These are phyloP conservation scores for Mortierella sp. DNA, from an alignment of 371 early-diverging fungal genomes.

Conservation along the genomic window DNA sequence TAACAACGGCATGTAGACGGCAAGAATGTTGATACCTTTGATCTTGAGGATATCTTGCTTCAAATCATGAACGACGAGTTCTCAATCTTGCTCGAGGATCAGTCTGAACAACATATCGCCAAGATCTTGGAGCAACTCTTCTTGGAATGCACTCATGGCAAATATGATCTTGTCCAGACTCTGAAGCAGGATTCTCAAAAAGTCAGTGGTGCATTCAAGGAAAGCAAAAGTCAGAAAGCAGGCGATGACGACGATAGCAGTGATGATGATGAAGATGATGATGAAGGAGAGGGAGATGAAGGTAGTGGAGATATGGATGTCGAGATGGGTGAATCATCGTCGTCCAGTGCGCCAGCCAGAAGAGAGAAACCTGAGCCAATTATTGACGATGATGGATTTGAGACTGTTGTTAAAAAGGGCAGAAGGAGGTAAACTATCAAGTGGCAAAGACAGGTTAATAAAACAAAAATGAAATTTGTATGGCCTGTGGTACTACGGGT, in stretches of 20 bases:
- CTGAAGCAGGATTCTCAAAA: constrained; percentile 62
- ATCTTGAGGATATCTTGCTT: constrained; percentile 71
- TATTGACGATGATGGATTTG: constrained; percentile 68
- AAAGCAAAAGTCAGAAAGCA: constrained; percentile 50
- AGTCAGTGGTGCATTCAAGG: constrained; percentile 47
- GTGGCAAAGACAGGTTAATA: background rate
- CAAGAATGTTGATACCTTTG: constrained; percentile 69
- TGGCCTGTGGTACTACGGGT: too few species aligned
- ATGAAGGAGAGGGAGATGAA: constrained; percentile 56
- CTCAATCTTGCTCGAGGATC: constrained; percentile 72
- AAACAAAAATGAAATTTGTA: background rate
- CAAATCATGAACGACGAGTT: constrained; percentile 81
- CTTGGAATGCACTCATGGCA: constrained; percentile 67
- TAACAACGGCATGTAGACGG: constrained; percentile 60
- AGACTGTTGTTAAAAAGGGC: constrained; percentile 56
- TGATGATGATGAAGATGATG: constrained; percentile 29
- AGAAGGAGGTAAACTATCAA: constrained; percentile 22
- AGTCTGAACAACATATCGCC: constrained; percentile 70
- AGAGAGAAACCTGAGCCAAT: constrained; percentile 54
- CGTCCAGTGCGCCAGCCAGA: constrained; percentile 33
- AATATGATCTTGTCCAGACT: constrained; percentile 64
- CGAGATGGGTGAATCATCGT: constrained; percentile 46
- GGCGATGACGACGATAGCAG: constrained; percentile 54
- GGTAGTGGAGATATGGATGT: constrained; percentile 60
- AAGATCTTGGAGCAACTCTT: constrained; percentile 65